phyloP scores from a whole-genome alignment of 2,329 filamentous ascomycete genomes.

The Westerdykella aurantiaca region DNA sequence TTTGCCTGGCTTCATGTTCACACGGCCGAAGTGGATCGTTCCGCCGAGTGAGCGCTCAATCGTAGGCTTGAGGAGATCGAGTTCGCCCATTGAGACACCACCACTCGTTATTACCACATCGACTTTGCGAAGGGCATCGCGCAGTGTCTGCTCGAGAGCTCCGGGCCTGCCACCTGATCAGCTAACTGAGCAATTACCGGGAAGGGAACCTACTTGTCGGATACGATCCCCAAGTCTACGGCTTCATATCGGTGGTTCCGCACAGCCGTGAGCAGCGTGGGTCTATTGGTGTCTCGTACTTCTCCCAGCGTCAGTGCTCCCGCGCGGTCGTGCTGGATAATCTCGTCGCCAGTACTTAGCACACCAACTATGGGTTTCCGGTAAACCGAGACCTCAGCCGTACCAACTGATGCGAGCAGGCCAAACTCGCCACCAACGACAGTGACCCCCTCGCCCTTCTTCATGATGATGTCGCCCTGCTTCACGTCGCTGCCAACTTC shows the following conservation, averaged over 20 bases:
- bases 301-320: slow-evolving; percentile 67
- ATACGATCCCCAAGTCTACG: slow-evolving; percentile 80
- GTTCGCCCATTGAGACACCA: slow-evolving; percentile 95
- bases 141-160: slow-evolving; percentile 69
- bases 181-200: slow-evolving; percentile 7
- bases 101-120: slow-evolving; percentile 89
- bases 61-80: slow-evolving; percentile 93
- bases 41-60: slow-evolving; percentile 86
- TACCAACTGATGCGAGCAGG: slow-evolving; percentile 78
- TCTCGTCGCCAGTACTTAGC: slow-evolving; percentile 90
- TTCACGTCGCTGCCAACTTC: slow-evolving; percentile 85
- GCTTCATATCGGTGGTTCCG: slow-evolving; percentile 69
- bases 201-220: slow-evolving; percentile 51
- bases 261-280: slow-evolving; percentile 75
- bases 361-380: slow-evolving; percentile 75
- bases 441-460: slow-evolving; percentile 74
- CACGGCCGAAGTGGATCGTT: slow-evolving; percentile 91
- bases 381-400: slow-evolving; percentile 64
- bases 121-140: slow-evolving; percentile 64
- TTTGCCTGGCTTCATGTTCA: slow-evolving; percentile 97
- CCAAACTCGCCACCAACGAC: slow-evolving; percentile 87
- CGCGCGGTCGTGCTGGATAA: slow-evolving; percentile 66
- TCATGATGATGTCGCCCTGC: slow-evolving; percentile 63
- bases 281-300: slow-evolving; percentile 88
- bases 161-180: slow-evolving; percentile 48